Base-by-base conservation (phyloP, 495 filamentous ascomycete genomes). In the Corynascus novoguineensis region DNA sequence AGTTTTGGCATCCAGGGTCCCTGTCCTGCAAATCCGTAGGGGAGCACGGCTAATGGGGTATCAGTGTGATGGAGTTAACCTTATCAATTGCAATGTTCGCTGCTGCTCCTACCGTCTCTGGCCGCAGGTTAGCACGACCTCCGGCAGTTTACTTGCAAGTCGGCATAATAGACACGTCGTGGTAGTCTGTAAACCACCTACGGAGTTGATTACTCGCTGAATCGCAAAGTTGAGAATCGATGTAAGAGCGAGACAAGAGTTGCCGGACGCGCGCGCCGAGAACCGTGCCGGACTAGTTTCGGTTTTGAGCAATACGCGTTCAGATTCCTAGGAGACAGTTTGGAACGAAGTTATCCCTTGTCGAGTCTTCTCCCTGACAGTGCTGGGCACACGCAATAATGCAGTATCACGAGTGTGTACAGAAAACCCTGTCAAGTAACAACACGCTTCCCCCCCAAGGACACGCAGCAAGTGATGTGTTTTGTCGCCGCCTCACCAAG, bases 1-100 rank as follows among this genome's bases (percentile, higher is more conserved):
- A n/a, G n/a, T n/a, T 19, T 55, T 59, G 47, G 58, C 52, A 38
- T 29, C 60, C 22, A 66, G 54, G 58, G 55, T 60, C 61, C 58
- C 44, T 46, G 41, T 37, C 38, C 46, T 48, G 48, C 56, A 56
- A 55, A 42, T 55, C 40, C 50, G 48, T 44, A 41, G 49, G n/a
- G 14, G 24, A 47, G 53, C 57, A 44, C 45, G 27, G 55, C 31
- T 48, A 32, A 19, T 17, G n/a, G n/a, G n/a, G n/a, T n/a, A n/a
- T n/a, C n/a, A n/a, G 41, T 21, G 31, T 15, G 8, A 31, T 46
- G 40, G 41, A 27, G 22, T n/a, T n/a, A n/a, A n/a, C n/a, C n/a
- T n/a, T n/a, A n/a, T n/a, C 22, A 52, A 17, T 12, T 48, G 24
- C n/a, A n/a, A 31, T 28, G 55, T 48, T 35, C 44, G 55, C 47